Conservation (phyloP, 2,329 filamentous ascomycete species). For the Emericellopsis cladophorae region DNA sequence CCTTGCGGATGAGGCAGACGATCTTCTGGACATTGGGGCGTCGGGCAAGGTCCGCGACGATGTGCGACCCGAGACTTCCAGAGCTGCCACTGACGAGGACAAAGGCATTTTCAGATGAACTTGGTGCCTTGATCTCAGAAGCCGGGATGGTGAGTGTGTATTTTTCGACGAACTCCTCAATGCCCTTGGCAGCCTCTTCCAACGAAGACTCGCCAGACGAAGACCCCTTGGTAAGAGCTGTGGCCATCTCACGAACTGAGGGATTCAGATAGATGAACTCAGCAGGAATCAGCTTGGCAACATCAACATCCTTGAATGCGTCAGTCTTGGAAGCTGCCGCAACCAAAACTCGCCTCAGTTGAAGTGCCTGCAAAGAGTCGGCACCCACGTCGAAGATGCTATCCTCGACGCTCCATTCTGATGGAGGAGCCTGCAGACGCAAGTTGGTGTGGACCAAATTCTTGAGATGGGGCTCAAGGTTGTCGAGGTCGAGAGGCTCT, state of each 20-base stretch:
- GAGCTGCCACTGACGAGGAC: not conserved
- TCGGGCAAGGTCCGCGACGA: not conserved
- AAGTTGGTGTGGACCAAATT: constrained; percentile 1
- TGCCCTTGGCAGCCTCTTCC: not conserved
- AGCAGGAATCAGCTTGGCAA: not conserved
- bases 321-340: not conserved
- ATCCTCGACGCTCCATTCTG: not conserved
- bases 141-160: not conserved
- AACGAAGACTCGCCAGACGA: not conserved
- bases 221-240: not conserved
- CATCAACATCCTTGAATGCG: not conserved
- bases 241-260: not conserved
- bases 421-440: not conserved
- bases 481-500: constrained; percentile 5
- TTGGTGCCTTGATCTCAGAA: not conserved
- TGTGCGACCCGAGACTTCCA: not conserved
- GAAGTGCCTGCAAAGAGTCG: not conserved
- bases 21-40: not conserved
- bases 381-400: not conserved
- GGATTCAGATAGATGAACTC: not conserved
- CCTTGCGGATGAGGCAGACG: not conserved
- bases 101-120: not conserved
- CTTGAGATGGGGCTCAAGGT: constrained; percentile 5
- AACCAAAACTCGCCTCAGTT: not conserved
- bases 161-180: not conserved